Conservation (phyloP, 78 protist genomes). For the Diacronema lutheri region DNA sequence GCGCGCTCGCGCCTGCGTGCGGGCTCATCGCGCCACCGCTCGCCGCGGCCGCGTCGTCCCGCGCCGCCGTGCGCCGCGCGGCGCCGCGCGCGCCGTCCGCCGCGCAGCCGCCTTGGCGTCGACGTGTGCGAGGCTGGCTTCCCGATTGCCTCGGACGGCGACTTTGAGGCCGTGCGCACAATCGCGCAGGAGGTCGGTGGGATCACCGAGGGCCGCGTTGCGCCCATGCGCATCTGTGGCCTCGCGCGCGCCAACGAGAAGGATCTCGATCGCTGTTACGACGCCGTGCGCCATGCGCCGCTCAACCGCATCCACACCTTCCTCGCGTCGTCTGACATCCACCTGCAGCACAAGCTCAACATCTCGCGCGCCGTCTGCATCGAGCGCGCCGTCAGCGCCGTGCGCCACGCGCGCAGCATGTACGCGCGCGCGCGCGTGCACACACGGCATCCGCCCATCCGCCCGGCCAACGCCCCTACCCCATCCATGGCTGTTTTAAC, state of each 20-base stretch:
- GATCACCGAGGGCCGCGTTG: constrained; percentile 28
- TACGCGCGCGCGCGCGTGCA: constrained; percentile 54
- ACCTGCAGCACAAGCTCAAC: constrained; percentile 60
- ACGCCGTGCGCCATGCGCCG: constrained; percentile 62
- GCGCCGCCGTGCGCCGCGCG: background rate
- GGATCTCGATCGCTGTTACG: constrained; percentile 54
- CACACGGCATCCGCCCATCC: no score
- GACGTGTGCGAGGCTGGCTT: constrained; percentile 74
- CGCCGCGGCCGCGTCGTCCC: no score
- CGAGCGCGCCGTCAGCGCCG: constrained; percentile 32
- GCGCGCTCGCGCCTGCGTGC: no score
- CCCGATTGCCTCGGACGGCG: constrained; percentile 72
- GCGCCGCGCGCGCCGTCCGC: no score
- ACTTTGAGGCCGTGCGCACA: constrained; percentile 49
- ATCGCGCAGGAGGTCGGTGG: constrained; percentile 32
- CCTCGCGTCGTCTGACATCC: constrained; percentile 71
- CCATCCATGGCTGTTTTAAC: no score
- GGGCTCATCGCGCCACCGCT: no score
- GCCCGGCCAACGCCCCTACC: no score
- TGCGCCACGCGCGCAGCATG: background rate
- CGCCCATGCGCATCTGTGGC: constrained; percentile 62
- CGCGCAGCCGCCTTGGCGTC: constrained; percentile 58
- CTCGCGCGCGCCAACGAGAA: constrained; percentile 60
- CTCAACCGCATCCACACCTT: constrained; percentile 70
- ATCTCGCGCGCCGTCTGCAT: constrained; percentile 53